Evolutionary conservation across 129 eudicot species (phyloP), one percentile per base, ranked within the genome.

Genomic region (Ambrosia artemisiifolia): DNA sequence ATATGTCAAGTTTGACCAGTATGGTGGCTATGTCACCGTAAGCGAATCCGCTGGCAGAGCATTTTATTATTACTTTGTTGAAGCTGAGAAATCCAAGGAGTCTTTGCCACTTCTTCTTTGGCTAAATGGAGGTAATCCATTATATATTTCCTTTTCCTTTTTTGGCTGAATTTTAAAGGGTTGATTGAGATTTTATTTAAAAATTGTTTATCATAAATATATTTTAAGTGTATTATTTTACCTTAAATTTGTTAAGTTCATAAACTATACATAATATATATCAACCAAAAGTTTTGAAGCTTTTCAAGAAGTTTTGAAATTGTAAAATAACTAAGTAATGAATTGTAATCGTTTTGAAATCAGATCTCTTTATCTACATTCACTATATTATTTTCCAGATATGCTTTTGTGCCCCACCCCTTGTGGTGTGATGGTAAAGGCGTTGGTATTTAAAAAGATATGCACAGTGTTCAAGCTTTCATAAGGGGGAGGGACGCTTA

Each of bases 101-200:
- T 46, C 84, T 63, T 95, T 95, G 81, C 95, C 91, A 47, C 95
- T 92, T 78, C 88, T 92, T 30, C 88, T 92, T 11, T 92, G 98
- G 98, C 98, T 92, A 46, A 92, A 92, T 74, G 98, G 98, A 89
- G 98, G 98, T 92, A 84, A 42, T 10, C 11, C 9, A 40, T n/a
- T n/a, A n/a, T n/a, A n/a, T n/a, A n/a, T 40, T 40, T 40, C 9
- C 6, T 40, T 40, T 10, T 40, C 6, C 2, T 35, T 40, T 5
- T 1, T 43, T 65, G 24, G 5, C 2, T 11, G 0, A 5, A 42
- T 11, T n/a, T 65, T 65, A 11, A 18, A 0, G 40, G 5, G 10
- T 3, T 38, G 3, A 0, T 54, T 18, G 57, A 3, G 40, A 3
- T 46, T 40, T 28, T 32, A 1, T 3, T 3, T 3, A 35, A 35